Conservation (phyloP, 768 basidiomycete genomes). For the Goffeauzyma gilvescens region DNA sequence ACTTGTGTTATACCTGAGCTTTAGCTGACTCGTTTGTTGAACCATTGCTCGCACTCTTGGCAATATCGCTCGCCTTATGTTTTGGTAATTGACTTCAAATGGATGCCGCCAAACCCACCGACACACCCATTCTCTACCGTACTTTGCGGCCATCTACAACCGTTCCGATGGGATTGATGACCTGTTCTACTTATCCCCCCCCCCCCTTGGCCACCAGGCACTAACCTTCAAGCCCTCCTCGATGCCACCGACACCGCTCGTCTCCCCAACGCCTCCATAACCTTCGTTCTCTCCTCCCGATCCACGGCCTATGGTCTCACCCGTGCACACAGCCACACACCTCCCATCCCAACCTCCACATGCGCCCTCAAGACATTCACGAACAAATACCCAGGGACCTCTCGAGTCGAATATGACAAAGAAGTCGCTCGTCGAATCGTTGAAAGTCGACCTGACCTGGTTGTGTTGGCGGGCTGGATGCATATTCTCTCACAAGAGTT, state of each 20-base stretch:
- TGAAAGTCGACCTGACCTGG: constrained; percentile 50
- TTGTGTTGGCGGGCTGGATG: constrained; percentile 99
- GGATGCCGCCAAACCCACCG: too few relatives aligned
- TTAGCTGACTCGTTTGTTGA: too few relatives aligned
- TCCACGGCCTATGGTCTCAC: constrained; percentile 75
- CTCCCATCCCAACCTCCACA: constrained; percentile 63
- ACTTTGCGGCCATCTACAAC: too few relatives aligned
- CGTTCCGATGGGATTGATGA: too few relatives aligned
- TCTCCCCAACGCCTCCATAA: constrained; percentile 53
- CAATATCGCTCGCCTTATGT: too few relatives aligned
- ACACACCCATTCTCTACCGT: too few relatives aligned
- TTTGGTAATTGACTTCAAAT: too few relatives aligned
- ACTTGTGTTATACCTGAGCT: too few relatives aligned
- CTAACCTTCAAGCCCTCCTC: constrained; percentile 89
- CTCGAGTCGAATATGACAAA: constrained; percentile 65
- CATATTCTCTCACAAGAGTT: constrained; percentile 75
- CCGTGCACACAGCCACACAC: constrained; percentile 46
- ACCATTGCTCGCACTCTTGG: too few relatives aligned
- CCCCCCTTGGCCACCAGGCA: constrained; percentile 40
- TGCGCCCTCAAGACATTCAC: constrained; percentile 70
- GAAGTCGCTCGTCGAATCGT: constrained; percentile 57
- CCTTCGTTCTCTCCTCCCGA: constrained; percentile 73
- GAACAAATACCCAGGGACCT: constrained; percentile 50
- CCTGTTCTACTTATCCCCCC: background rate
- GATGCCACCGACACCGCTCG: constrained; percentile 54